A percentile compares a stretch with the other conserved stretches of the same genome.
Evolutionary conservation across 441 rosid genomes (phyloP).

Genomic region (Croton laevigatus): DNA sequence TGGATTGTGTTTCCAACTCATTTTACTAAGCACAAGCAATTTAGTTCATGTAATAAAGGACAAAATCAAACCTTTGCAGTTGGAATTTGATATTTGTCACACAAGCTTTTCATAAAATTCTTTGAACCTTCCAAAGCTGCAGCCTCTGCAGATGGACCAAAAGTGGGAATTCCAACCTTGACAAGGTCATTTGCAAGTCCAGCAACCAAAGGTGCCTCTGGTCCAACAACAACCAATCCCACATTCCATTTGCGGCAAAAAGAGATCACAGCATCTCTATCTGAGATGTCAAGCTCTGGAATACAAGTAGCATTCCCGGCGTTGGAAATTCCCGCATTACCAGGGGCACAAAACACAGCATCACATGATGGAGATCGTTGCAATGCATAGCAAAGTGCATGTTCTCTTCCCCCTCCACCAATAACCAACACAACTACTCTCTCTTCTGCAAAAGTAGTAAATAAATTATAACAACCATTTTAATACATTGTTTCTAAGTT

Average conservation of each 20-base stretch:
- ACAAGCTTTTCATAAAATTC: conserved; percentile 85
- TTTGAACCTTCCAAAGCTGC: conserved; percentile 97
- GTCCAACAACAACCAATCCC: conserved; percentile 83
- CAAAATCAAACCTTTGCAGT: conserved; percentile 70
- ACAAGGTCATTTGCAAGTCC: conserved; percentile 78
- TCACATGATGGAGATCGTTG: conserved; percentile 70
- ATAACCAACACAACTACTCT: conserved; percentile 72
- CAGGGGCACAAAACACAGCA: conserved; percentile 83
- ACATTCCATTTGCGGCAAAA: conserved; percentile 62
- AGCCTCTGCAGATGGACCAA: conserved; percentile 90
- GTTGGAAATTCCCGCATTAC: conserved; percentile 75
- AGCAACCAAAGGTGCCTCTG: conserved; percentile 89
- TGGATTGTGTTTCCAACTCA: not conserved
- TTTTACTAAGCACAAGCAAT: not conserved
- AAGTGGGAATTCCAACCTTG: conserved; percentile 67
- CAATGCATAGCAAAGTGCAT: conserved; percentile 86
- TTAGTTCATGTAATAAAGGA: not conserved
- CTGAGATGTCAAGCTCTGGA: conserved; percentile 57
- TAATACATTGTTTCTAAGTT: not conserved
- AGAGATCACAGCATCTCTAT: conserved; percentile 61
- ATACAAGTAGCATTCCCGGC: conserved; percentile 86
- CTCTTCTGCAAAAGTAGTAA: conserved; percentile 41
- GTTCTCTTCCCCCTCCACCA: conserved; percentile 98
- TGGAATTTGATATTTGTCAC: conserved; percentile 80
- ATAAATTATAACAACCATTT: not conserved